Base-by-base conservation (phyloP, 139 green algal species). In the Dunaliella primolecta region DNA sequence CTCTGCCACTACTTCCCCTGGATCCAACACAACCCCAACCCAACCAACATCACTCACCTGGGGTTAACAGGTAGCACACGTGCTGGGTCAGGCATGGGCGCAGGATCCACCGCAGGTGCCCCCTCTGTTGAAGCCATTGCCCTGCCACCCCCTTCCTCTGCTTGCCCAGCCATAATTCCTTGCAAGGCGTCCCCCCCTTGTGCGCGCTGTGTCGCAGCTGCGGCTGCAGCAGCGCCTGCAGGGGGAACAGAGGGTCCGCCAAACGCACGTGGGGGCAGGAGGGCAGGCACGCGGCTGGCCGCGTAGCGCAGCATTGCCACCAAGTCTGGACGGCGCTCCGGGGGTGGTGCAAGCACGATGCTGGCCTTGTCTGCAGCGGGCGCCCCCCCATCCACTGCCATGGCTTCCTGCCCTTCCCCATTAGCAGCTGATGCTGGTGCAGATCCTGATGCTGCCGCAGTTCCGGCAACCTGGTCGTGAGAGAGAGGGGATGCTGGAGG, bases 51-150 rank as follows among this genome's bases (percentile, higher is more conserved):
- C 71, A 2, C 78, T 23, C 80, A 81, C 34, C 76, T 75, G 0
- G 85, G 85, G 2, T 80, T 56, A 33, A 88, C 56, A 0, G 85
- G 81, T 56, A 88, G 78, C 34, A 80, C 36, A 27, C 78, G 57
- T 11, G 71, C 37, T 3, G 70, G 79, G 84, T 87, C 64, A 0
- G 70, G 36, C 24, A 74, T 27, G 20, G 31, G 55, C 0, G 46
- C 46, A 36, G 80, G 32, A 15, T 64, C 7, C 15, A 15, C 46
- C 7, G 46, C 46, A 64, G 46, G 46, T 15, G 46, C 46, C 46
- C 7, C 46, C 15, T 25, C 46, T 80, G n/a, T 30, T 38, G n/a
- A 29, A 80, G 30, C 75, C 75, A 11, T 30, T 27, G 75, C n/a
- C 32, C 75, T 20, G n/a, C 29, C n/a, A n/a, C n/a, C 2, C 75